A percentile compares a stretch with the other conserved stretches of the same genome.
phyloP scores from a whole-genome alignment of 2,329 filamentous ascomycete genomes.

The Penicillium palitans region DNA sequence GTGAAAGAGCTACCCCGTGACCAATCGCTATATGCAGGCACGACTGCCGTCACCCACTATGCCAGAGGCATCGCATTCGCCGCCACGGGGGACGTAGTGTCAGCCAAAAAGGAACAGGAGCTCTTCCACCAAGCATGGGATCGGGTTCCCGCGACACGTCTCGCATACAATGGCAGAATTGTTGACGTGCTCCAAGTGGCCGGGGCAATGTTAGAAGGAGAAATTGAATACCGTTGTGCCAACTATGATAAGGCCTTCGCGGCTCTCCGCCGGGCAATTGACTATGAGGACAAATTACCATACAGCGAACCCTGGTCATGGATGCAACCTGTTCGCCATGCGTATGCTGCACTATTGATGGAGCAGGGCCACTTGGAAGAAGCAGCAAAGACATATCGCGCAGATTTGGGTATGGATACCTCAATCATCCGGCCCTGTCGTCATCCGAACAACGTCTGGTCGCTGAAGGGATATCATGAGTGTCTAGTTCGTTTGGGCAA shows the following conservation, averaged over 20 bases:
- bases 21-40: constrained; percentile 62
- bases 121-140: constrained; percentile 54
- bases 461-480: constrained; percentile 69
- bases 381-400: constrained; percentile 57
- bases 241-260: constrained; percentile 60
- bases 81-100: constrained; percentile 53
- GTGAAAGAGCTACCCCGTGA: constrained; percentile 58
- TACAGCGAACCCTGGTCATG: constrained; percentile 76
- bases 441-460: constrained; percentile 73
- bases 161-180: constrained; percentile 67
- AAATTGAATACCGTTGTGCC: constrained; percentile 66
- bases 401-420: constrained; percentile 59
- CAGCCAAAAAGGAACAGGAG: constrained; percentile 53
- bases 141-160: constrained; percentile 59
- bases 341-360: constrained; percentile 65
- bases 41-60: constrained; percentile 66
- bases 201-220: constrained; percentile 66
- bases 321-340: constrained; percentile 72
- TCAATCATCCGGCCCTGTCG: constrained; percentile 61
- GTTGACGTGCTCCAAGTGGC: constrained; percentile 64
- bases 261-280: constrained; percentile 57
- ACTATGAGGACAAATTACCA: constrained; percentile 60
- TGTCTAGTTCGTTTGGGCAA: constrained; percentile 59
- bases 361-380: constrained; percentile 61
- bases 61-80: constrained; percentile 66